Evolutionary conservation across 2,329 filamentous ascomycete species (phyloP).

Genomic region (Botrytis sinoallii): DNA sequence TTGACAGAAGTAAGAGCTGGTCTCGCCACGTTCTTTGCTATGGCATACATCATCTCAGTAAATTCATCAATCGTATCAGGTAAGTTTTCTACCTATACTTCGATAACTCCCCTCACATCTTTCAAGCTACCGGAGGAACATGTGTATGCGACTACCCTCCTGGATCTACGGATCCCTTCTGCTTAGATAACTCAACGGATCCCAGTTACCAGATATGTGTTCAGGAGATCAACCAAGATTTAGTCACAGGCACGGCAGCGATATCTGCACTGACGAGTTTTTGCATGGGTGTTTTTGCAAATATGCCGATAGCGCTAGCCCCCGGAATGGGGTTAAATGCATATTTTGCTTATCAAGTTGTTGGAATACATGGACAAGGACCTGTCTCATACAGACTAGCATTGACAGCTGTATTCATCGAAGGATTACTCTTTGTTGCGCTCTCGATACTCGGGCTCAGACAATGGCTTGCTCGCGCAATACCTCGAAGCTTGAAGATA

Average conservation of each 20-base stretch:
- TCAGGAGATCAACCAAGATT: constrained; percentile 55
- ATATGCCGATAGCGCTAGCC: constrained; percentile 67
- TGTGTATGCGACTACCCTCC: constrained; percentile 22
- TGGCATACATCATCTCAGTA: constrained; percentile 73
- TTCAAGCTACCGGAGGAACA: constrained; percentile 26
- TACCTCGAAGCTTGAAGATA: constrained; percentile 81
- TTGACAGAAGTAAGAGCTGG: constrained; percentile 82
- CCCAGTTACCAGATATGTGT: constrained; percentile 62
- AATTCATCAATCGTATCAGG: constrained; percentile 46
- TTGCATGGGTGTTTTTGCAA: constrained; percentile 78
- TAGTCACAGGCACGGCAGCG: constrained; percentile 81
- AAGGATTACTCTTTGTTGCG: constrained; percentile 80
- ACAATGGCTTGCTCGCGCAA: constrained; percentile 82
- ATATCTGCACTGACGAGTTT: constrained; percentile 78
- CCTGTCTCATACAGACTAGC: constrained; percentile 72
- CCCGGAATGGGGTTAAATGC: constrained; percentile 82
- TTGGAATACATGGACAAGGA: constrained; percentile 72
- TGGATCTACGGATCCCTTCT: constrained; percentile 23
- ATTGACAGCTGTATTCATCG: constrained; percentile 82
- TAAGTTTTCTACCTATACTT: not conserved
- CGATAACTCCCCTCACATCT: constrained; percentile 9
- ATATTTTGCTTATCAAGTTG: constrained; percentile 76
- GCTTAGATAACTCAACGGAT: constrained; percentile 21
- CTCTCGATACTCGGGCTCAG: constrained; percentile 78
- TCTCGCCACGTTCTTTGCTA: constrained; percentile 67